phyloP scores from a whole-genome alignment of 2,329 filamentous ascomycete species.

The Clarireedia paspali region DNA sequence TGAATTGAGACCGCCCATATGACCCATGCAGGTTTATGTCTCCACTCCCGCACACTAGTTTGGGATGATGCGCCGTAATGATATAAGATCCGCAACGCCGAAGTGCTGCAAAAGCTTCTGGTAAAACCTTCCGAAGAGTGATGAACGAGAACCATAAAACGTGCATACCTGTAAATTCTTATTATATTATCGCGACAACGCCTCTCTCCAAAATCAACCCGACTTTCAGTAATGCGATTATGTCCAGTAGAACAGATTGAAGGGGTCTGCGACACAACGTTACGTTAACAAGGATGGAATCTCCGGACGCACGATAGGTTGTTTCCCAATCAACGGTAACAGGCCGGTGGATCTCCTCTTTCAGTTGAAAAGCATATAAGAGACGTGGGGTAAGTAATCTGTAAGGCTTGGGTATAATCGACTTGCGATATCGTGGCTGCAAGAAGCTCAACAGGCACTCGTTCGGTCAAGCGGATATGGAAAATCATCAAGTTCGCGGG shows the following conservation, averaged over 20 bases:
- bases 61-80: constrained; percentile 15
- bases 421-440: not conserved
- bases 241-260: not conserved
- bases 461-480: constrained; percentile 8
- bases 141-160: not conserved
- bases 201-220: not conserved
- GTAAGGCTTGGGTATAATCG: not conserved
- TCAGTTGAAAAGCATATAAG: not conserved
- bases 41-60: constrained; percentile 21
- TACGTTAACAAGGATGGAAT: not conserved
- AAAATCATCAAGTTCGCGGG: not conserved
- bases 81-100: constrained; percentile 12
- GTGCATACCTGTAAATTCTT: not conserved
- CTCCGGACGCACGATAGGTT: not conserved
- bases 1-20: constrained; percentile 20
- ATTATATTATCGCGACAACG: not conserved
- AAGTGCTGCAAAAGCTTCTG: not conserved
- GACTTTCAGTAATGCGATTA: not conserved
- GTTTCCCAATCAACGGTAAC: not conserved
- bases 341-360: not conserved
- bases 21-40: constrained; percentile 17
- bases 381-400: not conserved
- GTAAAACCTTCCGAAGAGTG: not conserved
- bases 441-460: not conserved
- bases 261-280: not conserved